These are phyloP conservation scores for Thermothelomyces thermophilus DNA, from an alignment of 2,329 filamentous ascomycete species.

Conservation along the genomic window DNA sequence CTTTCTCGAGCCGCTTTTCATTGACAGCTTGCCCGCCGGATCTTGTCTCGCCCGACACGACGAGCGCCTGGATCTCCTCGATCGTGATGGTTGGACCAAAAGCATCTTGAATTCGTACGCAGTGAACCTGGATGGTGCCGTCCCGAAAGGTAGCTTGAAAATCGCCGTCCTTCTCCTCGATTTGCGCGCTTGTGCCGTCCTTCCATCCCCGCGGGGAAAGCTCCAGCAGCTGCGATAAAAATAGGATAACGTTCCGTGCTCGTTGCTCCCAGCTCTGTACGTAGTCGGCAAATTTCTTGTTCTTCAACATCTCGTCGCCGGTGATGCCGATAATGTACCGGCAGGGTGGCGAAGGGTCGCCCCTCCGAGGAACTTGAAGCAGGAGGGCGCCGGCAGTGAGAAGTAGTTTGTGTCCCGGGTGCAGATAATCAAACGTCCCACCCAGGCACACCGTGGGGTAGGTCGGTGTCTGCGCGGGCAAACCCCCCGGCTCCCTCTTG, in stretches of 20 bases:
- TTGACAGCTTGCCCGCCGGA: conserved; percentile 82
- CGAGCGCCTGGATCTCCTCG: conserved; percentile 67
- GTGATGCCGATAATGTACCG: conserved; percentile 80
- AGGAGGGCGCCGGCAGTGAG: conserved; percentile 79
- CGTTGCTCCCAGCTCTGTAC: conserved; percentile 76
- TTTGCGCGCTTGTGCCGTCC: conserved; percentile 33
- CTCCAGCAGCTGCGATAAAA: conserved; percentile 59
- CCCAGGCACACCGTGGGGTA: conserved; percentile 70
- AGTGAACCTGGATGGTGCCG: conserved; percentile 60
- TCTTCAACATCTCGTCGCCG: conserved; percentile 74
- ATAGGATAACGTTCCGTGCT: conserved; percentile 61
- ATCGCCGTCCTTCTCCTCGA: conserved; percentile 35
- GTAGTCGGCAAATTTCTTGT: conserved; percentile 79
- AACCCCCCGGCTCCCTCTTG: conserved; percentile 11
- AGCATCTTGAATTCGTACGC: conserved; percentile 78
- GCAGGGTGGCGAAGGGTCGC: conserved; percentile 34
- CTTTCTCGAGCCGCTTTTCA: conserved; percentile 65
- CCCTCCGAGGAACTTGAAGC: conserved; percentile 45
- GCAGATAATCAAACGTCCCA: conserved; percentile 94
- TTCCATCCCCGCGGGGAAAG: conserved; percentile 39
- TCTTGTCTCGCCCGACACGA: conserved; percentile 83
- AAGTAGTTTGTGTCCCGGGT: conserved; percentile 92
- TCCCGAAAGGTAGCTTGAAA: conserved; percentile 53
- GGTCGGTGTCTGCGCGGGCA: conserved; percentile 25
- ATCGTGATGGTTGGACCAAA: conserved; percentile 89